Evolutionary conservation across 2,329 filamentous ascomycete genomes (phyloP), one percentile per base, ranked within the genome.

Genomic region (Chaetothyriales sp.): DNA sequence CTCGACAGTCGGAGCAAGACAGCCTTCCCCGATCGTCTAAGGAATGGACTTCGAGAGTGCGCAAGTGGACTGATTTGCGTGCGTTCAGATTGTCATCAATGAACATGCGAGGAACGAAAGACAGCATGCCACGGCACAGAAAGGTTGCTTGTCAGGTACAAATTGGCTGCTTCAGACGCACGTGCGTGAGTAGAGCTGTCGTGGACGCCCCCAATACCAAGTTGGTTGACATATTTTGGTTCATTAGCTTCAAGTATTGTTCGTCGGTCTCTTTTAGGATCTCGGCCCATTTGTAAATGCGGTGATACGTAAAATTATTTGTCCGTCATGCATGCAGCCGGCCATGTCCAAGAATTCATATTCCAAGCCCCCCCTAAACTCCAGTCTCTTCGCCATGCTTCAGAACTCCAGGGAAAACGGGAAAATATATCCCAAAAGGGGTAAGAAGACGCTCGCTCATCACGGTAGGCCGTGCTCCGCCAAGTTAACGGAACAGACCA

Each of bases 401-500:
- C 51, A 51, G n/a, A 52, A 49, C 15, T 49, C 46, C 9, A 25
- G 44, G 18, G 45, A 20, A 18, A 40, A 49, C 18, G 48, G 49
- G 15, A 4, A n/a, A 43, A 46, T 19, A 40, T 47, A 22, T 19
- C 37, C 29, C 33, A 13, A 40, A 15, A 15, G 13, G 13, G 15
- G 33, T 15, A 40, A 25, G 22, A 40, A 22, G 4, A 43, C 18
- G 13, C 19, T 15, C 10, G 15, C 19, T 19, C 46, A 45, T 10
- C 10, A 15, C 29, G 2, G 10, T 13, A 33, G 29, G 29, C 29
- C 29, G 10, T 33, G 29, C 29, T 33, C 29, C 7, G 29, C 29
- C 4, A 33, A 45, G n/a, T 22, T 18, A 45, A 45, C 52, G 62
- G 43, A 63, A 59, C 13, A 62, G 52, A 20, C 70, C 71, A 50